A percentile compares a stretch with the other conserved stretches of the same genome.
Conservation (phyloP, 1,284 basidiomycete species). For the Ganoderma lingzhi region DNA sequence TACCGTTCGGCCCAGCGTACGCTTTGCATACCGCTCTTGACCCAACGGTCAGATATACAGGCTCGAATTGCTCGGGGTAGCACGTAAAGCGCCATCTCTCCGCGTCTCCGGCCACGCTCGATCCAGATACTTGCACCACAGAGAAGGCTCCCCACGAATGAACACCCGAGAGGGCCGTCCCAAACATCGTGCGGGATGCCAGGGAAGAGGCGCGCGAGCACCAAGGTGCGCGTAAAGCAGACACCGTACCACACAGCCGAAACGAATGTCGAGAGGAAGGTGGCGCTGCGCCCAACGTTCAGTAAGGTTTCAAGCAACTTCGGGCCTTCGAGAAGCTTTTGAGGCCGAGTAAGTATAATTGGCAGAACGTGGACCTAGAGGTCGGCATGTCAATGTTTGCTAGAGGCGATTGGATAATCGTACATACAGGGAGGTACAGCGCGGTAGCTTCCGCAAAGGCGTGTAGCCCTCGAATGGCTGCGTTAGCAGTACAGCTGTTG, state of each 20-base stretch:
- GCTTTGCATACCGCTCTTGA: slow-evolving; percentile 50
- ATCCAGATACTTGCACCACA: slow-evolving; percentile 82
- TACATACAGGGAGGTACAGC: slow-evolving; percentile 70
- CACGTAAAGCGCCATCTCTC: slow-evolving; percentile 82
- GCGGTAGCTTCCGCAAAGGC: slow-evolving; percentile 69
- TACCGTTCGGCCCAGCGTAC: slow-evolving; percentile 62
- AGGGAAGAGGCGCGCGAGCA: slow-evolving; percentile 68
- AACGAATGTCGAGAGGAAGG: slow-evolving; percentile 77
- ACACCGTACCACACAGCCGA: slow-evolving; percentile 73
- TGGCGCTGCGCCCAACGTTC: slow-evolving; percentile 66
- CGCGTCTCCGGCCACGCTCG: slow-evolving; percentile 71
- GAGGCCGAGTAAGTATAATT: slow-evolving; percentile 64
- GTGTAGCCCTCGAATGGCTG: slow-evolving; percentile 54
- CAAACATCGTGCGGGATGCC: slow-evolving; percentile 75
- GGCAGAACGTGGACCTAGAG: slow-evolving; percentile 74
- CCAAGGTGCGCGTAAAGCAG: slow-evolving; percentile 71
- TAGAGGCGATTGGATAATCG: slow-evolving; percentile 13
- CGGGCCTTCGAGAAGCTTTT: slow-evolving; percentile 53
- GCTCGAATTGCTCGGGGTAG: slow-evolving; percentile 73
- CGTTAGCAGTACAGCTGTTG: slow-evolving; percentile 67
- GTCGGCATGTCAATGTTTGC: slow-evolving; percentile 4
- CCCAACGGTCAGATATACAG: slow-evolving; percentile 61
- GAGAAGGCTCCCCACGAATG: slow-evolving; percentile 71
- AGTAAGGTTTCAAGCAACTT: slow-evolving; percentile 50
- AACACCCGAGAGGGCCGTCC: slow-evolving; percentile 76